These are phyloP conservation scores for Penicillium salamii DNA, from an alignment of 495 filamentous ascomycete species.

Conservation along the genomic window DNA sequence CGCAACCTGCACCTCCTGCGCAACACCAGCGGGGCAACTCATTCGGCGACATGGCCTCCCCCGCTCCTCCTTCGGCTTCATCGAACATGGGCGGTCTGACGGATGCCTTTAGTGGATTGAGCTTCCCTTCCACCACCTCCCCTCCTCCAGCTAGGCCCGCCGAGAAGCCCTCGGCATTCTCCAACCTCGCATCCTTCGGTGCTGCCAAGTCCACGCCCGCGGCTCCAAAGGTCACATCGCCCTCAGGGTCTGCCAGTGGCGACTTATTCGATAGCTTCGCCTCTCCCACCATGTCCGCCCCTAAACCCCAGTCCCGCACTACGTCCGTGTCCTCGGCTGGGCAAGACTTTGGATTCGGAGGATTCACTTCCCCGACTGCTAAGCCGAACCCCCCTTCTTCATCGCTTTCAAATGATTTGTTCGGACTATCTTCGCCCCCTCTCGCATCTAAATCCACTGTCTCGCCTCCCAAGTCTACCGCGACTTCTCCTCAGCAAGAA, in stretches of 20 bases:
- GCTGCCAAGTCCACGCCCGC: conserved; percentile 53
- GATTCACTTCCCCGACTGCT: conserved; percentile 42
- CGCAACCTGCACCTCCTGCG: conserved; percentile 56
- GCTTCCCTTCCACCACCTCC: conserved; percentile 61
- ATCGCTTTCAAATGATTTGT: conserved; percentile 62
- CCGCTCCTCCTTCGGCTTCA: conserved; percentile 40
- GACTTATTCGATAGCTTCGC: conserved; percentile 79
- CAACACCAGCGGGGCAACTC: conserved; percentile 59
- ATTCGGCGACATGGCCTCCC: conserved; percentile 67
- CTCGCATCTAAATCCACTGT: conserved; percentile 42
- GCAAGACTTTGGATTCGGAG: conserved; percentile 52
- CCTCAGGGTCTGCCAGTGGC: conserved; percentile 52
- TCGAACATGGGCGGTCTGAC: conserved; percentile 70
- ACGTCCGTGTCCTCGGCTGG: conserved; percentile 47
- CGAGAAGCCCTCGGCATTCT: conserved; percentile 67
- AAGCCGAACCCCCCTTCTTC: conserved; percentile 43
- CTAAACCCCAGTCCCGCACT: conserved; percentile 42
- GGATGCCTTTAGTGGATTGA: conserved; percentile 84
- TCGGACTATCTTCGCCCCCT: conserved; percentile 69
- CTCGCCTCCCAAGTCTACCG: conserved; percentile 37
- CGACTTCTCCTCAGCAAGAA: conserved; percentile 38
- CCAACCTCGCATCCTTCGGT: conserved; percentile 63
- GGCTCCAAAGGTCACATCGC: conserved; percentile 51
- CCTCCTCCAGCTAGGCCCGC: conserved; percentile 49
- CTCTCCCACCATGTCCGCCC: conserved; percentile 46